Evolutionary conservation across 371 early-diverging fungal genomes (phyloP).

Genomic region (Haplosporangium sp.): DNA sequence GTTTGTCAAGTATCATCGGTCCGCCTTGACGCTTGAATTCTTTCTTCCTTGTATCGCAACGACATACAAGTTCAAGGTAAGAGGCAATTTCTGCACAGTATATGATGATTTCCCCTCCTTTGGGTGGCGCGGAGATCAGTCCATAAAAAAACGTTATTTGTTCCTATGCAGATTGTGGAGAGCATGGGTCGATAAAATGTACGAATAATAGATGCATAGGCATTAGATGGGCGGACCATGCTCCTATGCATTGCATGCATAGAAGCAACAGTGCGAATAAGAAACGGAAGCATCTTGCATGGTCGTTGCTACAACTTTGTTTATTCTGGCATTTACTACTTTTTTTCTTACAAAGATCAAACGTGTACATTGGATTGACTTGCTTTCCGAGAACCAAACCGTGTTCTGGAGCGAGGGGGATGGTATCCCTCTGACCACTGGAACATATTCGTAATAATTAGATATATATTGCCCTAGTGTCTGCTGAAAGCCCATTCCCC

Average conservation of each 20-base stretch:
- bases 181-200: too few relatives aligned
- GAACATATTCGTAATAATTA: background rate
- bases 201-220: too few relatives aligned
- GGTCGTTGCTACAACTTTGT: slow-evolving; percentile 3
- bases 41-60: too few relatives aligned
- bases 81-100: too few relatives aligned
- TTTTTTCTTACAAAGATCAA: background rate
- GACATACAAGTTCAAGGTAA: too few relatives aligned
- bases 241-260: slow-evolving; percentile 12
- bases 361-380: background rate
- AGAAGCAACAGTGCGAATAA: slow-evolving; percentile 1
- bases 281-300: slow-evolving; percentile 15
- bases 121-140: too few relatives aligned
- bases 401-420: background rate
- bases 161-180: too few relatives aligned
- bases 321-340: background rate
- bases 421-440: background rate
- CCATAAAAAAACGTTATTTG: too few relatives aligned
- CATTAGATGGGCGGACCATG: background rate
- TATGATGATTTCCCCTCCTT: too few relatives aligned
- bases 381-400: too few relatives aligned
- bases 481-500: background rate
- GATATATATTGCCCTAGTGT: background rate
- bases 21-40: too few relatives aligned
- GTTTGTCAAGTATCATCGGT: too few relatives aligned